These are phyloP conservation scores for Rhododendron griersonianum DNA, from an alignment of 148 eudicot species.

Conservation along the genomic window DNA sequence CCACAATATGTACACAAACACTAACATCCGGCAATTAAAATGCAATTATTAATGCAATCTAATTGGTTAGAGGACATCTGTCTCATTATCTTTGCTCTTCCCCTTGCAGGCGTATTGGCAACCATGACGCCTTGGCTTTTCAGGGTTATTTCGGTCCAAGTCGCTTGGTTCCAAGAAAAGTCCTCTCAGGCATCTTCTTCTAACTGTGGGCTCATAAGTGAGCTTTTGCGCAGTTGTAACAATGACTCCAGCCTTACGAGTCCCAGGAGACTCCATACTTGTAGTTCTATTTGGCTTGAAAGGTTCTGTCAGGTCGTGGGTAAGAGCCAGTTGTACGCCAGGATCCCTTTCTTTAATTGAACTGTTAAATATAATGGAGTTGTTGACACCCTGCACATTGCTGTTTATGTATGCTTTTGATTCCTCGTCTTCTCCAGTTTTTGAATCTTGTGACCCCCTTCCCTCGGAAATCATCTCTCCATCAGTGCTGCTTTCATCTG, in stretches of 20 bases:
- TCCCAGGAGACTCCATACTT: constrained; percentile 15
- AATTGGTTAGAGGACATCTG: constrained; percentile 26
- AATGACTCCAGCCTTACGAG: constrained; percentile 37
- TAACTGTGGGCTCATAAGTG: constrained; percentile 50
- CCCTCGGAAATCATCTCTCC: constrained; percentile 37
- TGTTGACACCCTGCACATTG: constrained; percentile 70
- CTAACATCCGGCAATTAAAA: neutral
- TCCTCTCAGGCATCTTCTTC: constrained; percentile 69
- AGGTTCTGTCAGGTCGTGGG: constrained; percentile 22
- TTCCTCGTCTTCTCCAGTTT: constrained; percentile 26
- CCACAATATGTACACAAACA: neutral
- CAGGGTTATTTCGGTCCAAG: constrained; percentile 46
- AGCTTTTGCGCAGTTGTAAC: constrained; percentile 39
- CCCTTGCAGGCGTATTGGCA: constrained; percentile 36
- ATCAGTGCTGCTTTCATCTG: constrained; percentile 38
- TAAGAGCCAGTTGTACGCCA: constrained; percentile 46
- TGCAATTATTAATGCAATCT: neutral
- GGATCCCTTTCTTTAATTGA: constrained; percentile 51
- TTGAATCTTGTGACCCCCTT: constrained; percentile 20
- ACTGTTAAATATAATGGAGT: constrained; percentile 57
- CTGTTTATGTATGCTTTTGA: constrained; percentile 54
- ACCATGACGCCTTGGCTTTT: constrained; percentile 72
- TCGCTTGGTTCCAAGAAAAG: constrained; percentile 70
- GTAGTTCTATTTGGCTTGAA: constrained; percentile 9
- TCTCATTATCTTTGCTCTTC: constrained; percentile 29